Conservation (phyloP, 2,329 filamentous ascomycete genomes). For the Xylaria sp. region DNA sequence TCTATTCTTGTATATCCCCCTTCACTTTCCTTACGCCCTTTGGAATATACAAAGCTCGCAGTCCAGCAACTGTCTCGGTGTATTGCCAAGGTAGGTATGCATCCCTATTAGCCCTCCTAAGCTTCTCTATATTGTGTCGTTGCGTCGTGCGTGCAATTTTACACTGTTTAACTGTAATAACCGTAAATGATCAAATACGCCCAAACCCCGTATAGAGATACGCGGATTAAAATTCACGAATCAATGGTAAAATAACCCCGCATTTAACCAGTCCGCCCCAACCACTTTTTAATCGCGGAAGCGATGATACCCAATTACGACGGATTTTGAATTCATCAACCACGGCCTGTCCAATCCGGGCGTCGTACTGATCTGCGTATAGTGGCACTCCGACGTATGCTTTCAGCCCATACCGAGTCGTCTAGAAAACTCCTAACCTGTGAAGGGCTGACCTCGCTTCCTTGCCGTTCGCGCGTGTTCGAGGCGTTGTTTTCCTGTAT, state of each 20-base stretch:
- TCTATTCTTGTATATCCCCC: slow-evolving; percentile 5
- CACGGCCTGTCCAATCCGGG: slow-evolving; percentile 45
- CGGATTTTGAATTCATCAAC: slow-evolving; percentile 23
- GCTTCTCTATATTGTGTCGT: slow-evolving; percentile 9
- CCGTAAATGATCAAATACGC: slow-evolving; percentile 4
- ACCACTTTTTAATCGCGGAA: not conserved
- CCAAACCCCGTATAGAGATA: slow-evolving; percentile 22
- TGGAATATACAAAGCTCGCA: slow-evolving; percentile 13
- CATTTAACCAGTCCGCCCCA: not conserved
- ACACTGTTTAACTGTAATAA: slow-evolving; percentile 1
- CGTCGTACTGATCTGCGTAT: slow-evolving; percentile 56
- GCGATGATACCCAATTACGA: not conserved
- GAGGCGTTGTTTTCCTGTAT: slow-evolving; percentile 57
- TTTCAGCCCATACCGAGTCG: slow-evolving; percentile 92
- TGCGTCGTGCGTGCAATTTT: not conserved
- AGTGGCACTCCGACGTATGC: slow-evolving; percentile 88
- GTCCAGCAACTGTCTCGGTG: not conserved
- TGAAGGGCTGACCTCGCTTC: slow-evolving; percentile 76
- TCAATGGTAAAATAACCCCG: not conserved
- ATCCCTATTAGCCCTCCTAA: not conserved
- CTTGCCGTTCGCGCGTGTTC: slow-evolving; percentile 65
- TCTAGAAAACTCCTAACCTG: slow-evolving; percentile 87
- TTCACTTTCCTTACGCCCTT: not conserved
- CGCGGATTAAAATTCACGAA: not conserved
- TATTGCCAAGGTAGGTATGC: not conserved